phyloP scores from a whole-genome alignment of 331 rosid genomes.

The Prunus yedoensis region DNA sequence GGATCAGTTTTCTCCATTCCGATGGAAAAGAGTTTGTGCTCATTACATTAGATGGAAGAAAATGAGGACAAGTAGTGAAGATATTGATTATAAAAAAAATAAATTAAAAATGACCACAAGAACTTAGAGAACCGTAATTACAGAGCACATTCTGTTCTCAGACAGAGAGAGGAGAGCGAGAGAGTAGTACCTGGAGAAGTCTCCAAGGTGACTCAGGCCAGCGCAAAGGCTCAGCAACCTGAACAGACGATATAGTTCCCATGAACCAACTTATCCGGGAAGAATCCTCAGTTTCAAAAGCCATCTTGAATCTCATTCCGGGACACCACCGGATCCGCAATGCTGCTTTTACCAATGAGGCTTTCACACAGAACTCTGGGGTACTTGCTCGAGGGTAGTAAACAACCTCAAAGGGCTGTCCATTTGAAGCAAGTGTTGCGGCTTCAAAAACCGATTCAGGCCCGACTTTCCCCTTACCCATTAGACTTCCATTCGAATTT shows the following conservation, averaged over 20 bases:
- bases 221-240: conserved; percentile 64
- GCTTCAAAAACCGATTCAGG: conserved; percentile 78
- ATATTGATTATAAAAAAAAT: neutral
- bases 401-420: conserved; percentile 74
- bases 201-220: conserved; percentile 99
- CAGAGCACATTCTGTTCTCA: neutral
- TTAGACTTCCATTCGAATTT: conserved; percentile 40
- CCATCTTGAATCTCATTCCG: conserved; percentile 95
- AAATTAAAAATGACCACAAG: neutral
- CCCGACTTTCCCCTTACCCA: conserved; percentile 63
- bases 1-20: neutral
- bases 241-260: conserved; percentile 86
- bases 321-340: conserved; percentile 75
- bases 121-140: neutral
- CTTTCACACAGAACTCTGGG: conserved; percentile 88
- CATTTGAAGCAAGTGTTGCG: conserved; percentile 62
- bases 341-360: conserved; percentile 61
- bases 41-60: neutral
- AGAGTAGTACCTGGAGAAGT: conserved; percentile 73
- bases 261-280: conserved; percentile 88
- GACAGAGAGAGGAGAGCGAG: neutral
- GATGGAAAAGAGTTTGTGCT: neutral
- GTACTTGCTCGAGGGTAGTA: conserved; percentile 90
- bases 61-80: no score
- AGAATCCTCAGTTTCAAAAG: conserved; percentile 91